Base-by-base conservation (phyloP, 257 asterid genomes). In the Pogostemon cablin region DNA sequence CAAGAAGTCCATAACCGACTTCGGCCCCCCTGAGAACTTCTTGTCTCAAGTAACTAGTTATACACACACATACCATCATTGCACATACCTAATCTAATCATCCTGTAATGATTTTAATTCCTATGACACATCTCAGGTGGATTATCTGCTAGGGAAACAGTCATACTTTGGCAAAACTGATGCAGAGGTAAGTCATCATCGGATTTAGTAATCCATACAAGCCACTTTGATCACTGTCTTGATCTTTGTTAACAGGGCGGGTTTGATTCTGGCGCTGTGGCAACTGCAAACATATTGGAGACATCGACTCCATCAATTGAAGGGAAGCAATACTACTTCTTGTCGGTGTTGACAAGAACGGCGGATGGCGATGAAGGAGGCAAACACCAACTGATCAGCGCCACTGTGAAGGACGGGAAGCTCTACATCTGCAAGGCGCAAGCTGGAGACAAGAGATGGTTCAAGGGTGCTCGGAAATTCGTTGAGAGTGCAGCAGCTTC, bases 361-460 rank as follows among this genome's bases (percentile, higher is more conserved):
- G 98, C 98, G 0, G 98, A 92, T 7, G 97, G 98, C 17, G 89
- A 83, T 46, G 96, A 92, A 75, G 98, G 98, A 0, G 98, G 98
- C 3, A 90, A 85, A 50, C 96, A 92, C 85, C 97, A 87, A 37
- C 78, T 90, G 79, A 88, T 90, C 47, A 62, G 79, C 4, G 93
- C 98, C 60, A 80, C 91, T 0, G 89, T 88, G 20, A 77, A 83
- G 15, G 85, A 80, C 9, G 92, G 97, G 7, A 90, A 93, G 85
- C 95, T 93, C 40, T 93, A 86, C 85, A 82, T 91, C 42, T 89
- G 95, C 89, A 93, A 93, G 82, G 96, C 96, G 10, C 99, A 93
- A 73, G 99, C 99, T 3, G 99, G 99, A 25, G 97, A 91, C 86
- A 93, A 93, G 85, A 86, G 99, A 86, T 91, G 99, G 97, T 91